phyloP scores from a whole-genome alignment of 495 filamentous ascomycete genomes.

The Tuber calosporum region DNA sequence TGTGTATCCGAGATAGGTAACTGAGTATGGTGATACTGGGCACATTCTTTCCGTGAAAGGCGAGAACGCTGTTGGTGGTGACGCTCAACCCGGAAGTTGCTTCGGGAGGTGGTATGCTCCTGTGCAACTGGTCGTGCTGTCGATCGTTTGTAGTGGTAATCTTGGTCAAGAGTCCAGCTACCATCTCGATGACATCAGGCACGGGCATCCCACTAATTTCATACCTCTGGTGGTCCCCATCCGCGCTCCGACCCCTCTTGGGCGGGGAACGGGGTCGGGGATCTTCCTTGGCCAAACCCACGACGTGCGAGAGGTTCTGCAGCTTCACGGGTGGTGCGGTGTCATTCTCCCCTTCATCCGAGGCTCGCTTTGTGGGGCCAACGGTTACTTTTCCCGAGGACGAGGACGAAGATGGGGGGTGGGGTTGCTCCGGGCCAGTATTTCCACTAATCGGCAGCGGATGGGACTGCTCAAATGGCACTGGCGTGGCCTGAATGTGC shows the following conservation, averaged over 20 bases:
- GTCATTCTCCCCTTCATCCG: slow-evolving; percentile 17
- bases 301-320: slow-evolving; percentile 35
- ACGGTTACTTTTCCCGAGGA: slow-evolving; percentile 16
- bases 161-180: slow-evolving; percentile 93
- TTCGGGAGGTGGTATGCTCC: slow-evolving; percentile 58
- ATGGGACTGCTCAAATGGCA: slow-evolving; percentile 16
- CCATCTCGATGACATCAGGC: slow-evolving; percentile 98
- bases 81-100: slow-evolving; percentile 59
- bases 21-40: slow-evolving; percentile 94
- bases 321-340: slow-evolving; percentile 28
- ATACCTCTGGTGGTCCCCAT: slow-evolving; percentile 49
- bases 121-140: slow-evolving; percentile 75
- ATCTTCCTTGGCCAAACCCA: slow-evolving; percentile 38
- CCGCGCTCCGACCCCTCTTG: slow-evolving; percentile 24
- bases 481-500: neutral
- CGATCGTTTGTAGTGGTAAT: slow-evolving; percentile 95
- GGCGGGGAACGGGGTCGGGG: slow-evolving; percentile 22
- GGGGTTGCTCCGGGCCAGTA: neutral
- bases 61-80: slow-evolving; percentile 82
- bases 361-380: slow-evolving; percentile 29
- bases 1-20: slow-evolving; percentile 93
- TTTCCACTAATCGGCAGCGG: slow-evolving; percentile 9
- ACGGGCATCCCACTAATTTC: slow-evolving; percentile 99
- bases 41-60: slow-evolving; percentile 99
- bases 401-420: slow-evolving; percentile 17